A percentile compares a stretch with the other conserved stretches of the same genome.
Evolutionary conservation across 2,329 filamentous ascomycete species (phyloP).

Genomic region (Corniculantispora saksenae): DNA sequence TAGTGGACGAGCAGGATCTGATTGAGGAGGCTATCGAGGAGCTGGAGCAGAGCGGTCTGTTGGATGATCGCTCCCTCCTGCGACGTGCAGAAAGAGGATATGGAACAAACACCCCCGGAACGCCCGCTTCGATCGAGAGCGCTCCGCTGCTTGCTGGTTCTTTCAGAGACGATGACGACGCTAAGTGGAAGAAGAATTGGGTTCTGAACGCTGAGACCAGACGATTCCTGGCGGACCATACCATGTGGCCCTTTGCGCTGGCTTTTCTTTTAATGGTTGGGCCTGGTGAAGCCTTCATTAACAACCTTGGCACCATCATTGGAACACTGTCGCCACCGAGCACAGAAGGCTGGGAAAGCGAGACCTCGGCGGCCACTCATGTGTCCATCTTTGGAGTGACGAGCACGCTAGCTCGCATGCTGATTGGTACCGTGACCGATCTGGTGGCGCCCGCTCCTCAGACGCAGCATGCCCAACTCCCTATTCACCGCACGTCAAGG

Average conservation of each 20-base stretch:
- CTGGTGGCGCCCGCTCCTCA: constrained; percentile 71
- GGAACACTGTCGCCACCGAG: constrained; percentile 73
- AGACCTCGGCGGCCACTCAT: constrained; percentile 76
- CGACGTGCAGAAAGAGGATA: constrained; percentile 58
- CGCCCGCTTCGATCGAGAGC: constrained; percentile 46
- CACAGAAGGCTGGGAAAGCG: constrained; percentile 39
- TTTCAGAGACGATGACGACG: constrained; percentile 47
- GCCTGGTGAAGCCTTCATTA: constrained; percentile 96
- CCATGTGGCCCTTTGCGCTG: constrained; percentile 92
- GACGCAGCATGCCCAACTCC: constrained; percentile 56
- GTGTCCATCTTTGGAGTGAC: constrained; percentile 90
- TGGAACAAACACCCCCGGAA: constrained; percentile 51
- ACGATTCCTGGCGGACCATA: constrained; percentile 80
- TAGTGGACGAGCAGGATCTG: constrained; percentile 82
- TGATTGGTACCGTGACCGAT: constrained; percentile 87
- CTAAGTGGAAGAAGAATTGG: constrained; percentile 78
- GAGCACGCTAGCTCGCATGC: constrained; percentile 85
- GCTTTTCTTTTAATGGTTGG: constrained; percentile 94
- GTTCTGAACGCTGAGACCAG: constrained; percentile 89
- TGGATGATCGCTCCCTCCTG: constrained; percentile 76
- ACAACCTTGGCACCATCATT: constrained; percentile 93
- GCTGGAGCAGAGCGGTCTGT: constrained; percentile 81
- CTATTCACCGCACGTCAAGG: constrained; percentile 29
- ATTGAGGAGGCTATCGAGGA: constrained; percentile 90
- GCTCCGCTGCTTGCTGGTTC: constrained; percentile 39